Conservation (phyloP, 495 filamentous ascomycete genomes). For the Penicillium macrosclerotiorum region DNA sequence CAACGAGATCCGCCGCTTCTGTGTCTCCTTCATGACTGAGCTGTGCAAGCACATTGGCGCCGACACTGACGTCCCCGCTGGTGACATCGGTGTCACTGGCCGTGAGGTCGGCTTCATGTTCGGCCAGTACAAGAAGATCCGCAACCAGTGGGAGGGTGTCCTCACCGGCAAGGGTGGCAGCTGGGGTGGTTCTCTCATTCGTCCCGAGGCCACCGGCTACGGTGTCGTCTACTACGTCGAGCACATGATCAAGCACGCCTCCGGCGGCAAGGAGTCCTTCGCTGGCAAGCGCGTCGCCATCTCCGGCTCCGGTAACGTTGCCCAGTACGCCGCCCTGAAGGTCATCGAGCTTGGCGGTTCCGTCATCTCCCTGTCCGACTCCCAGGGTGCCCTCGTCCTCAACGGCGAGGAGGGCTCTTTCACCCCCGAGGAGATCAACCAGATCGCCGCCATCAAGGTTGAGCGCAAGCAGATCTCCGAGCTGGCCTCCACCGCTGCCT, state of each 20-base stretch:
- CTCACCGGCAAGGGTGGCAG: slow-evolving; percentile 90
- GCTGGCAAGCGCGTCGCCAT: slow-evolving; percentile 91
- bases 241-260: slow-evolving; percentile 91
- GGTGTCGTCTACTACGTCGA: slow-evolving; percentile 96
- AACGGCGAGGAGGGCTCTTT: slow-evolving; percentile 58
- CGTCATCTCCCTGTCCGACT: slow-evolving; percentile 93
- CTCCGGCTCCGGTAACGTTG: slow-evolving; percentile 97
- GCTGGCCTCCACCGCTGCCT: slow-evolving; percentile 48
- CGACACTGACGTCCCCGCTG: slow-evolving; percentile 87
- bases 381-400: slow-evolving; percentile 78
- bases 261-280: slow-evolving; percentile 78
- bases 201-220: slow-evolving; percentile 95
- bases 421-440: slow-evolving; percentile 71
- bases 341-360: slow-evolving; percentile 92
- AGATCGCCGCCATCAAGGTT: slow-evolving; percentile 82
- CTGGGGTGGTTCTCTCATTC: slow-evolving; percentile 94
- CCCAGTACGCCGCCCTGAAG: slow-evolving; percentile 97
- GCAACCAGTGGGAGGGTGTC: slow-evolving; percentile 90
- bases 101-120: slow-evolving; percentile 94
- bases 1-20: slow-evolving; percentile 97
- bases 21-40: slow-evolving; percentile 92
- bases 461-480: slow-evolving; percentile 76
- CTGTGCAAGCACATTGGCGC: slow-evolving; percentile 94
- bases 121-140: slow-evolving; percentile 86
- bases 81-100: slow-evolving; percentile 94